A percentile compares a stretch with the other conserved stretches of the same genome.
phyloP scores from a whole-genome alignment of 805 yeast species.

The Yarrowia hollandica region DNA sequence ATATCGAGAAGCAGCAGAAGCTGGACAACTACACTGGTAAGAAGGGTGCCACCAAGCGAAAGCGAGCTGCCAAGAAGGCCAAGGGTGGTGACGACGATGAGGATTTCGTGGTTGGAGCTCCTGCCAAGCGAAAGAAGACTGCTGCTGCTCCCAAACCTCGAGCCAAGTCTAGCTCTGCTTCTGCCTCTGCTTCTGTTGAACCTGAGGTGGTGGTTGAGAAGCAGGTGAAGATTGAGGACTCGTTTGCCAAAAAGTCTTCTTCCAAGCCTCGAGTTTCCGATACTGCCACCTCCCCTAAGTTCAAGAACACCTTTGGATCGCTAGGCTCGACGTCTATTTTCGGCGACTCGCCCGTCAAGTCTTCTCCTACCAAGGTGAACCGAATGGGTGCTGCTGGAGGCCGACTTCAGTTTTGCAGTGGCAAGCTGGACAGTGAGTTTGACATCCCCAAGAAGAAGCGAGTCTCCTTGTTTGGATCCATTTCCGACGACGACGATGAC shows the following conservation, averaged over 20 bases:
- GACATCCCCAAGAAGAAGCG: constrained; percentile 15
- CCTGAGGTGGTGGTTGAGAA: background rate
- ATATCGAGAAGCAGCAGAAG: constrained; percentile 58
- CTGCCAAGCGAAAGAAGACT: constrained; percentile 37
- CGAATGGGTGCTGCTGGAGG: constrained; percentile 8
- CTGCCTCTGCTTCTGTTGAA: background rate
- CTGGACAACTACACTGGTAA: constrained; percentile 42
- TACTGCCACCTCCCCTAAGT: constrained; percentile 18
- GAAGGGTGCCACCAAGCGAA: constrained; percentile 41
- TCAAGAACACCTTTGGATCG: constrained; percentile 22
- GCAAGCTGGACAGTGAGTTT: constrained; percentile 7
- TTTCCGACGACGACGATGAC: constrained; percentile 2
- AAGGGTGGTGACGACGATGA: constrained; percentile 39
- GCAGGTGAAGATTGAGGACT: background rate
- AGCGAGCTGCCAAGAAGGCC: constrained; percentile 34
- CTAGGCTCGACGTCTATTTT: constrained; percentile 4
- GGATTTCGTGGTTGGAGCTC: constrained; percentile 37
- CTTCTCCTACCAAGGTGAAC: constrained; percentile 22
- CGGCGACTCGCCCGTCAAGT: constrained; percentile 14
- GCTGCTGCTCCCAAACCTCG: constrained; percentile 36
- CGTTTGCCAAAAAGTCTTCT: background rate
- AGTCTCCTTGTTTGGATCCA: background rate
- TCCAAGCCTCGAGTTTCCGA: constrained; percentile 1
- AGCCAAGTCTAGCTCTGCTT: constrained; percentile 6
- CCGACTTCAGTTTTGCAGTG: constrained; percentile 9